These are phyloP conservation scores for Trichoderma citrinoviride DNA, from an alignment of 2,329 filamentous ascomycete genomes.

Conservation along the genomic window DNA sequence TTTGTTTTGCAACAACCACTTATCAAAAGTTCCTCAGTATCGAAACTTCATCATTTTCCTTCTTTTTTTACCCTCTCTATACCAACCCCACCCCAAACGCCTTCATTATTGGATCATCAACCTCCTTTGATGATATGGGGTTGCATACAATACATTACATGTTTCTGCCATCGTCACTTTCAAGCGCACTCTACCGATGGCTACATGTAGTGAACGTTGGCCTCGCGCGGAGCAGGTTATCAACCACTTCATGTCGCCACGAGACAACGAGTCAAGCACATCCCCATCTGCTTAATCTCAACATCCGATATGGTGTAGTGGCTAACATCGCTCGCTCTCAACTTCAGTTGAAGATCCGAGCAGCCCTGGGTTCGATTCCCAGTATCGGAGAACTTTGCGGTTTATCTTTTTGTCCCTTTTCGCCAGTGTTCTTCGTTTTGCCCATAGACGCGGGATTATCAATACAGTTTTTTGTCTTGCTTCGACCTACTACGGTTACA, in stretches of 20 bases:
- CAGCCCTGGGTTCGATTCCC: conserved; percentile 39
- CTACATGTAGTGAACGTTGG: no score
- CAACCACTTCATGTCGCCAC: not conserved
- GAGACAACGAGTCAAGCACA: not conserved
- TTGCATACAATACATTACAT: no score
- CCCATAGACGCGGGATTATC: not conserved
- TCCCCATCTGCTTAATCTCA: not conserved
- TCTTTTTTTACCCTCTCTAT: no score
- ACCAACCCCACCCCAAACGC: no score
- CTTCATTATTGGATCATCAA: no score
- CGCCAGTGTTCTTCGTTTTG: not conserved
- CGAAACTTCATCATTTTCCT: not conserved
- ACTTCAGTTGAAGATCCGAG: conserved; percentile 28
- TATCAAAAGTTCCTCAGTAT: not conserved
- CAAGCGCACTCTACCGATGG: no score
- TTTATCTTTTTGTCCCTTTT: not conserved
- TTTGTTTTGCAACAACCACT: no score
- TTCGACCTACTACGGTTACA: not conserved
- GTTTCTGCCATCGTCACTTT: no score
- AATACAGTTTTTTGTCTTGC: not conserved
- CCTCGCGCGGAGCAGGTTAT: not conserved
- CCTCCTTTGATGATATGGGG: no score
- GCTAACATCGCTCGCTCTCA: conserved; percentile 40
- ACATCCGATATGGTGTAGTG: conserved; percentile 38
- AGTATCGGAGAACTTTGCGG: conserved; percentile 29